Base-by-base conservation (phyloP, 2,329 filamentous ascomycete species). In the Knufia petricola region DNA sequence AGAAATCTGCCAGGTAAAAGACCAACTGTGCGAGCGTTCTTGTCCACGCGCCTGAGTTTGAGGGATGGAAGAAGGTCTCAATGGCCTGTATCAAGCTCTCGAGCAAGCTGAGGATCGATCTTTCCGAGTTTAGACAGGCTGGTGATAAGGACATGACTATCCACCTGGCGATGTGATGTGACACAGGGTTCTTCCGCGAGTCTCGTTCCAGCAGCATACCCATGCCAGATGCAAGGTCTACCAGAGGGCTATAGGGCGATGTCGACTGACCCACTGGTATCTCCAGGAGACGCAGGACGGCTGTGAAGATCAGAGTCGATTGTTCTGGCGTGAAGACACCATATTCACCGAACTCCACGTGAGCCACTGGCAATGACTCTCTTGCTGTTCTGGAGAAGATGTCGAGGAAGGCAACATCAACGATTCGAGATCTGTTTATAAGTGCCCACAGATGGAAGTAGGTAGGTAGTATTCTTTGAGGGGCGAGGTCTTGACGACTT, bases 51-150 rank as follows among this genome's bases (percentile, higher is more conserved):
- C 92, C 92, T 46, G 90, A 86, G 64, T 98, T 98, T 2, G 92
- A 98, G 1, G 92, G 92, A 60, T 98, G 92, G 73, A 95, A 98
- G 66, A 98, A 98, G 0, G 92, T 98, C 65, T 98, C 92, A 40
- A 96, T 84, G 2, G 89, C 92, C 64, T 96, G 85, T 57, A 98
- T 85, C 46, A 98, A 73, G 0, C 87, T 90, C 64, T 98, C 90
- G 3, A 98, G 76, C 55, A 85, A 87, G 28, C 84, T 79, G 59
- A 98, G 68, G 37, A 94, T 79, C 1, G 89, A 96, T 48, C 83
- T 82, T 24, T 83, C 75, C n/a, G 79, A 74, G 36, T 85, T 79
- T 42, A 94, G 69, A 60, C 87, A 92, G 39, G 81, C 73, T 1
- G 92, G 90, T 1, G 92, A 96, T 32, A 98, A 66, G 0, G 89